Evolutionary conservation across 441 rosid species (phyloP).

Genomic region (Euphorbia celastroides): DNA sequence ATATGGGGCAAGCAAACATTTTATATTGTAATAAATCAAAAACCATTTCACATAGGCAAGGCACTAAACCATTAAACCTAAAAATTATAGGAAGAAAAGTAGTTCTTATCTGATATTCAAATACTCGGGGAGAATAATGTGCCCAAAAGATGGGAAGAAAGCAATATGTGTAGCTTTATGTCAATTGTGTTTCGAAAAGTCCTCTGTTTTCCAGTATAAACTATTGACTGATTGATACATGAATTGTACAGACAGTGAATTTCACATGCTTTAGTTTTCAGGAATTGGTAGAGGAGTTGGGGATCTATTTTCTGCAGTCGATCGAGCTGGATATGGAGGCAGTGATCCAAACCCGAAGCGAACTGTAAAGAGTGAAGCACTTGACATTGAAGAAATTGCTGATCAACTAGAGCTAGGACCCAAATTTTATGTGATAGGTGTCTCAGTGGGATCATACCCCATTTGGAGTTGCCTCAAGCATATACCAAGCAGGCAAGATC

Average conservation of each 20-base stretch:
- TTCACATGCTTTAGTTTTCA: slow-evolving; percentile 39
- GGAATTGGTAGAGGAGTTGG: slow-evolving; percentile 62
- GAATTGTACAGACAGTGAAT: slow-evolving; percentile 11
- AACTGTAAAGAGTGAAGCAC: slow-evolving; percentile 64
- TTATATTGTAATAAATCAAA: too few relatives aligned
- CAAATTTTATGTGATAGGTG: slow-evolving; percentile 59
- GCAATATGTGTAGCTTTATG: background rate
- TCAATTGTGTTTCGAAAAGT: slow-evolving; percentile 6
- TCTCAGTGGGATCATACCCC: slow-evolving; percentile 70
- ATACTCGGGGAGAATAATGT: too few relatives aligned
- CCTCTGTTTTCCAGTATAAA: too few relatives aligned
- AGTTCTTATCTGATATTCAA: too few relatives aligned
- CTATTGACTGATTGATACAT: slow-evolving; percentile 12
- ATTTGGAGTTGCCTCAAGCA: slow-evolving; percentile 70
- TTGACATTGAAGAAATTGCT: slow-evolving; percentile 72
- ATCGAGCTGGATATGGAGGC: slow-evolving; percentile 80
- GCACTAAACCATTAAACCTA: too few relatives aligned
- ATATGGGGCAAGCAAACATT: too few relatives aligned
- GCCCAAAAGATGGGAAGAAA: too few relatives aligned
- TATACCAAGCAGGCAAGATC: slow-evolving; percentile 58
- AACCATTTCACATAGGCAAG: too few relatives aligned
- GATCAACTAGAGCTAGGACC: slow-evolving; percentile 48
- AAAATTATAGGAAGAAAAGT: too few relatives aligned
- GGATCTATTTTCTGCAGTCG: slow-evolving; percentile 52
- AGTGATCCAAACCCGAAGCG: slow-evolving; percentile 67